Evolutionary conservation across 495 filamentous ascomycete species (phyloP), one percentile per base, ranked within the genome.

Genomic region (Penicillium roqueforti): DNA sequence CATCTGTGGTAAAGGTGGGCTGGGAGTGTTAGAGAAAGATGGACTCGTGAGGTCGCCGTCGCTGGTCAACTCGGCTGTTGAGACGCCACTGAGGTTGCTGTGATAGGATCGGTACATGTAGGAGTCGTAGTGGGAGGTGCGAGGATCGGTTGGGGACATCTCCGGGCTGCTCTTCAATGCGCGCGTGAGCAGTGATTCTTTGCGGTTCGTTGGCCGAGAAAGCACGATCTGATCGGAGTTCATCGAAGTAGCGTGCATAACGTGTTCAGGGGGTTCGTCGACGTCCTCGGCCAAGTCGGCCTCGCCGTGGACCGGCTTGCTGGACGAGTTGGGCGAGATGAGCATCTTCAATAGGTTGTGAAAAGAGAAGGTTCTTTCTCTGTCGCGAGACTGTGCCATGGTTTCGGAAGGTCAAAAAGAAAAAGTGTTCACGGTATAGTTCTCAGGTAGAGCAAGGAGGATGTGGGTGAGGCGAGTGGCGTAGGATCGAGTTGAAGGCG

Each of bases 1-100:
- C 49, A 71, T 54, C 19, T 65, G 65, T 0, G 85, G 82, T 5
- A 83, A 69, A 23, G 89, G 91, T 9, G 93, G 93, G 65, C 93
- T 98, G 6, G 92, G 89, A 11, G 91, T 89, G 64, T 81, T 89
- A 45, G 89, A 87, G 20, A 91, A 76, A n/a, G 90, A 84, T 39
- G 93, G 91, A 59, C 91, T 95, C n/a, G 91, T 96, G 37, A 90
- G 71, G 42, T 89, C 92, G 36, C 87, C 93, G 63, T 96, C 93
- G 69, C 91, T 96, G 25, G 90, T 96, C 48, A 96, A 75, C 56
- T 96, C 92, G 22, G 84, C 85, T 3, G 88, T 91, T 13, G 92
- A 96, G 43, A 87, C 74, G 49, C 83, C 76, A 72, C 89, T 95
- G 56, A 80, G 71, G 61, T 85, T 91, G 72, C 87, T 90, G 61